These are phyloP conservation scores for Erysimum cheiranthoides DNA, from an alignment of 345 rosid species.

Conservation along the genomic window DNA sequence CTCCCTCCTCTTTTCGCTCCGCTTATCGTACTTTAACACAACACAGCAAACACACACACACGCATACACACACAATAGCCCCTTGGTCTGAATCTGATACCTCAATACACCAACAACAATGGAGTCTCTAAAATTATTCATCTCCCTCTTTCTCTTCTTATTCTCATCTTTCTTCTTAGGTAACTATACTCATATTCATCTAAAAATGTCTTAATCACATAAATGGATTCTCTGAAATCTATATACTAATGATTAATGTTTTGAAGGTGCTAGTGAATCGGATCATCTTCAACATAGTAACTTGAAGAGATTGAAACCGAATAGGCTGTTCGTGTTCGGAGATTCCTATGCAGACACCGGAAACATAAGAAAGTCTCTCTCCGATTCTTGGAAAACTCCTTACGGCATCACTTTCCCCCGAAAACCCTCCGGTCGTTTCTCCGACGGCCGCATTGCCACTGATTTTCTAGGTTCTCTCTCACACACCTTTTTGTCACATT, in stretches of 20 bases:
- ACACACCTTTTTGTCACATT: neutral
- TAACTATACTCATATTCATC: slow-evolving; percentile 5
- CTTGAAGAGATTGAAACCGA: slow-evolving; percentile 42
- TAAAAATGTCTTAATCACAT: neutral
- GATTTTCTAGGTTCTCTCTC: slow-evolving; percentile 56
- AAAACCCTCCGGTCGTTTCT: slow-evolving; percentile 67
- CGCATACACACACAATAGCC: slow-evolving; percentile 10
- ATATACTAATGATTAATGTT: slow-evolving; percentile 11
- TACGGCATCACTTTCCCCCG: slow-evolving; percentile 65
- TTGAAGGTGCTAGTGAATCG: slow-evolving; percentile 33
- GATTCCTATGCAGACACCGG: slow-evolving; percentile 73
- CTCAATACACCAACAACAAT: slow-evolving; percentile 23
- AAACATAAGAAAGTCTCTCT: slow-evolving; percentile 45
- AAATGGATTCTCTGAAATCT: neutral
- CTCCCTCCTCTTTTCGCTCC: slow-evolving; percentile 42
- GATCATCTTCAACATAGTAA: slow-evolving; percentile 24
- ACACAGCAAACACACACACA: slow-evolving; percentile 8
- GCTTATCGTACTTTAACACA: slow-evolving; percentile 26
- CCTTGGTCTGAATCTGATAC: slow-evolving; percentile 31
- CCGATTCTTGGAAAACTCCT: slow-evolving; percentile 60
- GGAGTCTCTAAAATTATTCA: slow-evolving; percentile 20
- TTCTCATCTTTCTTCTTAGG: slow-evolving; percentile 29
- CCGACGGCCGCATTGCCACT: slow-evolving; percentile 64
- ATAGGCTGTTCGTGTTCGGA: slow-evolving; percentile 65
- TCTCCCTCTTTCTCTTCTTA: slow-evolving; percentile 31